Conservation (phyloP, 2,329 filamentous ascomycete genomes). For the Cladophialophora chaetospira region DNA sequence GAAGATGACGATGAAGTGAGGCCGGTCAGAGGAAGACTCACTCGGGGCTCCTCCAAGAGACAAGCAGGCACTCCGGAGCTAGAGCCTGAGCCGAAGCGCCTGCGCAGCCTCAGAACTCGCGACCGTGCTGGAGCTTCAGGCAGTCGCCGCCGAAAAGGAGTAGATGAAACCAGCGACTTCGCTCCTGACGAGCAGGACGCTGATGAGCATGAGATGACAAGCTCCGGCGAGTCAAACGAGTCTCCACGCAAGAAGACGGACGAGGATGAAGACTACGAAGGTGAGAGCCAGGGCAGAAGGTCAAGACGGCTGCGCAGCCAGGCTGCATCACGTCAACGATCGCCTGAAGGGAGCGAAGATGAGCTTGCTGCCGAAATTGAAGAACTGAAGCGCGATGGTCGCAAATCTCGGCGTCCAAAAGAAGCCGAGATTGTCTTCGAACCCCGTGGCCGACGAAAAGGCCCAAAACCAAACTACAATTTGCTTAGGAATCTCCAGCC, state of each 20-base stretch:
- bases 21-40: constrained; percentile 49
- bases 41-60: constrained; percentile 35
- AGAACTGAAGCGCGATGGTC: constrained; percentile 53
- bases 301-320: constrained; percentile 54
- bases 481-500: constrained; percentile 47
- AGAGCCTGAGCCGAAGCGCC: constrained; percentile 34
- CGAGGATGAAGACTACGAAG: constrained; percentile 49
- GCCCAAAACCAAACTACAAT: constrained; percentile 33
- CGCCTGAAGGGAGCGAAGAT: constrained; percentile 46
- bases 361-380: constrained; percentile 35
- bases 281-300: constrained; percentile 50
- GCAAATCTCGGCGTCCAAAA: constrained; percentile 38
- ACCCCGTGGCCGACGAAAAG: constrained; percentile 30
- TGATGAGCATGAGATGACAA: constrained; percentile 57
- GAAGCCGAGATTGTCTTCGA: constrained; percentile 38
- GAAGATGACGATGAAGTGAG: constrained; percentile 57
- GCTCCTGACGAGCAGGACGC: constrained; percentile 61
- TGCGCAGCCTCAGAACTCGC: constrained; percentile 33
- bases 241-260: constrained; percentile 46
- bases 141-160: constrained; percentile 48
- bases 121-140: constrained; percentile 43
- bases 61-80: constrained; percentile 39
- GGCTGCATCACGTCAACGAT: constrained; percentile 50
- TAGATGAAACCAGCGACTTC: constrained; percentile 64
- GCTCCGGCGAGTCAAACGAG: constrained; percentile 51